Evolutionary conservation across 2,329 filamentous ascomycete genomes (phyloP).

Genomic region (Cladosporium cucumerinum): DNA sequence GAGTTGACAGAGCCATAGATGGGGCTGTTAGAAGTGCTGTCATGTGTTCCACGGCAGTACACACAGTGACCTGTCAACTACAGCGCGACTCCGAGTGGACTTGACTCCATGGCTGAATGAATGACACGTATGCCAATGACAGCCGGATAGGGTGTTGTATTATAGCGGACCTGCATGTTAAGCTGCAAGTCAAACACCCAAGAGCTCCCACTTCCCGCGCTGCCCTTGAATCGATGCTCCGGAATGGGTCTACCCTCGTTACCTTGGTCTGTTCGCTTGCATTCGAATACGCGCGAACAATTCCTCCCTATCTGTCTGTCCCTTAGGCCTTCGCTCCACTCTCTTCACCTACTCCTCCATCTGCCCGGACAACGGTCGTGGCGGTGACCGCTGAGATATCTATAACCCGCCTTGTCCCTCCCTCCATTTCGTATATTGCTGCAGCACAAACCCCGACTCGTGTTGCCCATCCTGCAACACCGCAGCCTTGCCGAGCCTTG

Average conservation of each 20-base stretch:
- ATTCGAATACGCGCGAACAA: not conserved
- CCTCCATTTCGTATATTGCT: not conserved
- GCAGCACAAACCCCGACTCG: not conserved
- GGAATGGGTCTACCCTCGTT: not conserved
- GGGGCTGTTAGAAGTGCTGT: not conserved
- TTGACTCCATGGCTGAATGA: not conserved
- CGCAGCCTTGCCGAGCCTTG: not conserved
- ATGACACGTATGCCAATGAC: not conserved
- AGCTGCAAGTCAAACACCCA: not conserved
- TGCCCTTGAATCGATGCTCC: not conserved
- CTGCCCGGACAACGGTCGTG: not conserved
- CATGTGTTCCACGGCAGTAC: not conserved
- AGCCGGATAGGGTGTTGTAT: not conserved
- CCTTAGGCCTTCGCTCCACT: not conserved
- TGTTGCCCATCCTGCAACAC: constrained; percentile 9
- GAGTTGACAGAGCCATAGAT: not conserved
- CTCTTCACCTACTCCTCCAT: constrained; percentile 1
- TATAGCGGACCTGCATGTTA: constrained; percentile 8
- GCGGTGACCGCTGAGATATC: not conserved
- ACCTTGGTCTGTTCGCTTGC: constrained; percentile 1
- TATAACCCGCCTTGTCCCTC: not conserved
- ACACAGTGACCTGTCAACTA: not conserved
- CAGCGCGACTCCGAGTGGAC: not conserved
- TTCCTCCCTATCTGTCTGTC: not conserved
- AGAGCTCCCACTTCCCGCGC: not conserved